Percentiles rank a stretch among this genome's conserved stretches.
Conservation (phyloP, 2,329 filamentous ascomycete genomes). For the Colletotrichum sp. region DNA sequence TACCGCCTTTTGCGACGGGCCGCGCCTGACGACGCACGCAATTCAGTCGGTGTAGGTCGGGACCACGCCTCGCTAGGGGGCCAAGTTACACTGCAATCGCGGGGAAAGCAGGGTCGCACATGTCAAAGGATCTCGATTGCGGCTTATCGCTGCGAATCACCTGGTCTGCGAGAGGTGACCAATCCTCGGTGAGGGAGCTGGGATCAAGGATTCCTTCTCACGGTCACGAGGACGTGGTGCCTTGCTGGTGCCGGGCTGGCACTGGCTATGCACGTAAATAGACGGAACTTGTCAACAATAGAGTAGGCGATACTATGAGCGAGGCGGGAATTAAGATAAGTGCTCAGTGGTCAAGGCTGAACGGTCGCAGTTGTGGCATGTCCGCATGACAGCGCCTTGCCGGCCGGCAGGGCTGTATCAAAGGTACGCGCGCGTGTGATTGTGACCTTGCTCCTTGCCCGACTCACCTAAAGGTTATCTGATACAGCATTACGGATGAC, state of each 20-base stretch:
- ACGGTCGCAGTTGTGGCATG: constrained; percentile 4
- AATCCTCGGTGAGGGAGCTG: constrained; percentile 7
- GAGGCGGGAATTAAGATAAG: not conserved
- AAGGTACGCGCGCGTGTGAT: not conserved
- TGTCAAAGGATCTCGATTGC: constrained; percentile 13
- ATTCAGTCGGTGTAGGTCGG: not conserved
- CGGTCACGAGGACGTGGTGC: constrained; percentile 12
- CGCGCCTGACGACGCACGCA: constrained; percentile 9
- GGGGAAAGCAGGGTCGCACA: not conserved
- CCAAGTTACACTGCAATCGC: not conserved
- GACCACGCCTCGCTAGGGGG: not conserved
- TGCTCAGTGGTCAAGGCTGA: not conserved
- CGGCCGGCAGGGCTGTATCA: not conserved
- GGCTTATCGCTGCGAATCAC: constrained; percentile 8
- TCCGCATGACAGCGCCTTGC: constrained; percentile 2
- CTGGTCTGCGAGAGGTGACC: not conserved
- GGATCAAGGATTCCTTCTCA: not conserved
- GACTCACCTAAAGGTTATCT: not conserved
- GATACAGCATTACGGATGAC: not conserved
- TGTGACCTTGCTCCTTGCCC: not conserved
- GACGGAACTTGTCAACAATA: not conserved
- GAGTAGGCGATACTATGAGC: not conserved
- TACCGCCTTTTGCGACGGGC: not conserved
- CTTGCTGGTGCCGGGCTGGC: not conserved
- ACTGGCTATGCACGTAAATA: not conserved